phyloP scores from a whole-genome alignment of 371 early-diverging fungal genomes.

The Actinomortierella ambigua region DNA sequence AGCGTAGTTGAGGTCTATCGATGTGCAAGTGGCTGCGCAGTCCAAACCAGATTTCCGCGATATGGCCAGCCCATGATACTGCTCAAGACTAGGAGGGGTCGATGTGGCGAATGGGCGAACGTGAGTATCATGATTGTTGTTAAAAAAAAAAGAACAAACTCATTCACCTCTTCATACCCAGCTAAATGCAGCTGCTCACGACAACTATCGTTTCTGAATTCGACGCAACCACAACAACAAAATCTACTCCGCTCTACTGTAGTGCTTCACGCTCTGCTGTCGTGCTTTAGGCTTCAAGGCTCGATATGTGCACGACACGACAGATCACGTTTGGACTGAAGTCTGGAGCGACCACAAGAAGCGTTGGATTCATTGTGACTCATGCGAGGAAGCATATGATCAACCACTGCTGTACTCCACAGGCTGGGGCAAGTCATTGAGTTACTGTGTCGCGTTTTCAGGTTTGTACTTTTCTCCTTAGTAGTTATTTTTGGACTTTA shows the following conservation, averaged over 20 bases:
- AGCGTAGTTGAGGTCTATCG: constrained; percentile 59
- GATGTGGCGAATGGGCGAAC: constrained; percentile 86
- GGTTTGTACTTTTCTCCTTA: constrained; percentile 9
- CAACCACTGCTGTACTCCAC: constrained; percentile 66
- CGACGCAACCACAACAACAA: neutral
- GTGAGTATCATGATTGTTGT: no score
- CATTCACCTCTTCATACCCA: no score
- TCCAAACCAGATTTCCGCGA: constrained; percentile 68
- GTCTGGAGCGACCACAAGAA: constrained; percentile 59
- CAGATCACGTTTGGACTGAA: constrained; percentile 78
- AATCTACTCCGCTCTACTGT: neutral
- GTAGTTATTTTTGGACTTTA: neutral
- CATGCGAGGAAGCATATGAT: constrained; percentile 71
- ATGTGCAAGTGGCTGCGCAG: constrained; percentile 52
- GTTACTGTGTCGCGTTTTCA: constrained; percentile 63
- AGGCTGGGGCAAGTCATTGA: constrained; percentile 80
- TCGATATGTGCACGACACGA: constrained; percentile 64
- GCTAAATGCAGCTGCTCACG: no score
- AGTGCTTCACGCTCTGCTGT: constrained; percentile 70
- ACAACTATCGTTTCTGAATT: no score
- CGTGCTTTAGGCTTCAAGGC: constrained; percentile 69
- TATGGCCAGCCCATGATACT: constrained; percentile 63
- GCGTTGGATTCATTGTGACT: constrained; percentile 75
- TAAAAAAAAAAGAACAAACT: no score
- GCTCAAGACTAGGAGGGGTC: constrained; percentile 63